Base-by-base conservation (phyloP, 495 filamentous ascomycete species). In the Penicillium egyptiacum region DNA sequence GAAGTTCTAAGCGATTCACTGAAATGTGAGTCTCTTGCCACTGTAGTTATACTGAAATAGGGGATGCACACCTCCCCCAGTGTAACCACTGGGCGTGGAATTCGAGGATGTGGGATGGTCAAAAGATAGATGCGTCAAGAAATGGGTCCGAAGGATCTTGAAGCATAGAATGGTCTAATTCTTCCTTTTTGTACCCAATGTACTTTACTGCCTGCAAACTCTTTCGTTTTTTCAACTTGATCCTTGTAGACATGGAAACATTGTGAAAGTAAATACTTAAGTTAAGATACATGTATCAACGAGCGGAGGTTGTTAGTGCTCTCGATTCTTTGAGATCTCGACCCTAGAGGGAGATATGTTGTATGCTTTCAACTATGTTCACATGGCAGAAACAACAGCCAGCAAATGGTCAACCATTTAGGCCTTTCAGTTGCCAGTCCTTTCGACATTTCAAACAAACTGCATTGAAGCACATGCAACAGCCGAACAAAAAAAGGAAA, bases 1-100 rank as follows among this genome's bases (percentile, higher is more conserved):
- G 90, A 88, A 90, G 82, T 98, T 92, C 94, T 97, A 96, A 90
- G 88, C 83, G 51, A 70, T 70, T 55, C 53, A 19, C 42, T 40
- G 53, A 55, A 52, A 45, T 14, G 59, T 60, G 57, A 46, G 54
- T 62, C 16, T 10, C 56, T 45, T 62, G 48, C 46, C 62, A 58
- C 49, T 70, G 67, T 64, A 63, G 58, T 57, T 61, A 55, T 70
- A 63, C 57, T 66, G 73, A 69, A 70, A 65, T 65, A 67, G 72
- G 73, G 73, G 71, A 56, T 69, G 66, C 53, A 43, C 49, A 52
- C 63, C 54, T 57, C 50, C 51, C 56, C 56, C 50, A 61, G 68
- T 61, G 43, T 69, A 66, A 68, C 59, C 50, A 53, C 60, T 59
- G 51, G 62, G 66, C 44, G 57, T 50, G 63, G 64, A 67, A 62